A percentile compares a stretch with the other conserved stretches of the same genome.
Conservation (phyloP, 129 eudicot genomes). For the Helianthus annuus region HanXRQr2.0-SUNRISE NC_035434.2:97153821-97154320, state of each 20-base stretch:
- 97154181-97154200: neutral
- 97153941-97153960: no score
- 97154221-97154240: conserved; percentile 1
- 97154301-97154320: neutral
- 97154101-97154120: no score
- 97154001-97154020: neutral
- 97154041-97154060: conserved; percentile 9
- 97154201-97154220: conserved; percentile 7
- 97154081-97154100: neutral
- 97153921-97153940: no score
- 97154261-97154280: neutral
- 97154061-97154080: neutral
- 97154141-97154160: neutral
- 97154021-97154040: neutral
- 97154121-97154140: no score
- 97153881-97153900: no score
- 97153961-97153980: no score
- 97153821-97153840: no score
- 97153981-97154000: neutral
- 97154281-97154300: neutral
- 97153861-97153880: no score
- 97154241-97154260: neutral
- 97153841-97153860: no score
- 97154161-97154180: neutral
- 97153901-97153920: no score